phyloP scores from a whole-genome alignment of 257 asterid species.

The Jacaranda copaia region DNA sequence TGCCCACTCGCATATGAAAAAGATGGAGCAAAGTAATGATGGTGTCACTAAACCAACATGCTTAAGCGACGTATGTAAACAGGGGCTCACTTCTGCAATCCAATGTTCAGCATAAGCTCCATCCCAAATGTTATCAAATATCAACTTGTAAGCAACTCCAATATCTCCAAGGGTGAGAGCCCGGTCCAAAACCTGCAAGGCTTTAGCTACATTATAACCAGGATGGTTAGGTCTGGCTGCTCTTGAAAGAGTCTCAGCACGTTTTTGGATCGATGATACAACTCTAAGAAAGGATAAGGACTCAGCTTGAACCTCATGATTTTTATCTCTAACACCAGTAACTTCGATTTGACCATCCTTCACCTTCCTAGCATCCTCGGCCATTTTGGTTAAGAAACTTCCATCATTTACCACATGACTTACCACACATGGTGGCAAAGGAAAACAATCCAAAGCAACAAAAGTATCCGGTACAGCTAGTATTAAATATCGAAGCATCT shows the following conservation, averaged over 20 bases:
- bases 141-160: conserved; percentile 57
- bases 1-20: conserved; percentile 87
- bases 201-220: conserved; percentile 69
- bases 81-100: conserved; percentile 69
- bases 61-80: conserved; percentile 70
- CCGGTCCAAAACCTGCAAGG: conserved; percentile 68
- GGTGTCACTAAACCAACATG: conserved; percentile 56
- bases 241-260: conserved; percentile 67
- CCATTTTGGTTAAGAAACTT: conserved; percentile 57
- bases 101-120: conserved; percentile 71
- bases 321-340: conserved; percentile 57
- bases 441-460: conserved; percentile 83
- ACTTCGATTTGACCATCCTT: conserved; percentile 57
- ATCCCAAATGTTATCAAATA: conserved; percentile 68
- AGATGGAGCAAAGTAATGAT: conserved; percentile 65
- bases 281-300: conserved; percentile 54
- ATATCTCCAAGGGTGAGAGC: conserved; percentile 72
- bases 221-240: conserved; percentile 68
- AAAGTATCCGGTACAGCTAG: conserved; percentile 85
- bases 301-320: conserved; percentile 54
- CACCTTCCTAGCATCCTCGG: conserved; percentile 61
- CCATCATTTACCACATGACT: conserved; percentile 64
- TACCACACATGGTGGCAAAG: conserved; percentile 63
- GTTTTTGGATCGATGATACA: conserved; percentile 70
- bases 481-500: conserved; percentile 86